Base-by-base conservation (phyloP, 768 basidiomycete species). In the Imleria badia region DNA sequence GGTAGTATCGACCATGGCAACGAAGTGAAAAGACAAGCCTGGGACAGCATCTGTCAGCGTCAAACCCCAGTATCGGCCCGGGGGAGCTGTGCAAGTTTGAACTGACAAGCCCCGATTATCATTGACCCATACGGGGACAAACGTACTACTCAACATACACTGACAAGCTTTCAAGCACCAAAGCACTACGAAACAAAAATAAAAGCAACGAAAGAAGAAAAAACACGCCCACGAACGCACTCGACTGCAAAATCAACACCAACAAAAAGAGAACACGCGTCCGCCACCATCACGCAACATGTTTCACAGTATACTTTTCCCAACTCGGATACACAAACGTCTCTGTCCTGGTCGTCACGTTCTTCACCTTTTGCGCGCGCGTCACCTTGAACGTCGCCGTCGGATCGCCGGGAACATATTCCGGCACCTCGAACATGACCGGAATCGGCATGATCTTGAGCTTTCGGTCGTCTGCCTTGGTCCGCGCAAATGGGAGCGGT, bases 281-380 rank as follows among this genome's bases (percentile, higher is more conserved):
- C 11, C 10, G 36, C 19, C 13, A 19, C 3, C 13, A 14, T 63
- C 51, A 66, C n/a, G 48, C 60, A 1, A 67, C 68, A 34, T 68
- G 73, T 60, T 76, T 78, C 36, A 86, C 76, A 38, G 77, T 65
- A 66, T 88, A 87, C 54, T 82, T 73, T 66, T 87, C 85, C 86
- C 86, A 88, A 48, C 76, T 80, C 29, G 86, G 84, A 64, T 81
- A 83, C 17, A 74, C 59, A 33, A 80, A 74, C 54, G 78, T 77
- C 68, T 79, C 82, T 17, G 72, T 71, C 65, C 70, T 69, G 35
- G 62, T 66, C 52, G 60, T 72, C 35, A 69, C 67, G 48, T 71
- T 70, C 58, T 58, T 61, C 46, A 67, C 30, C 46, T 22, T 58
- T 34, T 63, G 56, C 51, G 66, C 64, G 17, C 63, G 59, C 41